A percentile compares a stretch with the other conserved stretches of the same genome.
Conservation (phyloP, 768 basidiomycete genomes). For the Phlebiopsis flavidoalba region DNA sequence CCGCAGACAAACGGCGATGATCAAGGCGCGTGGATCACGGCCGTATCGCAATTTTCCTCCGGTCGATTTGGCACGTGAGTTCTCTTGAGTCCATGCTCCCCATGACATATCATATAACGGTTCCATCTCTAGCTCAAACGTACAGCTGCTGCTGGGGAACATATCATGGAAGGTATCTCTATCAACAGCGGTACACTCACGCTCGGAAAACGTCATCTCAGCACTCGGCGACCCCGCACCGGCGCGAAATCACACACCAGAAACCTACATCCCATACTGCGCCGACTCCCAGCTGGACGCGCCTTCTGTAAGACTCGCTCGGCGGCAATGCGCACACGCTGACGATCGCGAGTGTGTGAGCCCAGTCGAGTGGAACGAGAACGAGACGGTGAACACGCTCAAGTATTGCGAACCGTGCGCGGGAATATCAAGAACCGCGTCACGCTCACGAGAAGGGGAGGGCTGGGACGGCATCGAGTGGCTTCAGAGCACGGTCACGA, state of each 20-base stretch:
- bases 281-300: slow-evolving; percentile 98
- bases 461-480: slow-evolving; percentile 99
- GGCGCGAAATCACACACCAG: slow-evolving; percentile 78
- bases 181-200: slow-evolving; percentile 97
- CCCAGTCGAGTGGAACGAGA: slow-evolving; percentile 91
- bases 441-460: slow-evolving; percentile 87
- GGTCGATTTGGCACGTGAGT: slow-evolving; percentile 93
- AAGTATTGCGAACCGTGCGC: slow-evolving; percentile 96
- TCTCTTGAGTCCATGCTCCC: background rate
- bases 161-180: slow-evolving; percentile 97
- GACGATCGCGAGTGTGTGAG: slow-evolving; percentile 99
- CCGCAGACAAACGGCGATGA: slow-evolving; percentile 39
- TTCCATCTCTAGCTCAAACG: slow-evolving; percentile 74
- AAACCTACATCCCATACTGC: slow-evolving; percentile 92
- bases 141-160: slow-evolving; percentile 94
- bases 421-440: slow-evolving; percentile 97
- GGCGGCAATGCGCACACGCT: slow-evolving; percentile 95
- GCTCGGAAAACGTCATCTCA: slow-evolving; percentile 96
- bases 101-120: slow-evolving; percentile 13
- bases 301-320: slow-evolving; percentile 91
- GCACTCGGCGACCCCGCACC: slow-evolving; percentile 91
- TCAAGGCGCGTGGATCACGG: slow-evolving; percentile 79
- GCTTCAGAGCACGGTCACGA: slow-evolving; percentile 81
- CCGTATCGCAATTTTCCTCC: slow-evolving; percentile 95
- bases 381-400: slow-evolving; percentile 90